Base-by-base conservation (phyloP, 495 filamentous ascomycete genomes). In the Cenococcum geophilum region DNA sequence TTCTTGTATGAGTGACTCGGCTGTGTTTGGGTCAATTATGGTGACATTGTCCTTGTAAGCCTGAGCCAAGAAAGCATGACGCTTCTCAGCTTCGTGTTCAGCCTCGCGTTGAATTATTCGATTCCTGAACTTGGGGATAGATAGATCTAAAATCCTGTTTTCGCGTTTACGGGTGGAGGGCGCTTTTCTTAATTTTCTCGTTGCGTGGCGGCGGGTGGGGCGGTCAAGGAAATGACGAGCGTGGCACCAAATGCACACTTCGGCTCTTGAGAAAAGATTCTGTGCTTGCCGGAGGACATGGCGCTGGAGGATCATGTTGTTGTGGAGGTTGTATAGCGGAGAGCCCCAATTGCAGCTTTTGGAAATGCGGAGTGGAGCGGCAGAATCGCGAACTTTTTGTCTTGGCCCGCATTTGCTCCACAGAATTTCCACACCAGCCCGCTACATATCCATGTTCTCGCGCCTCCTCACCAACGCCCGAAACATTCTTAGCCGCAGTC, bases 401-500 rank as follows among this genome's bases (percentile, higher is more conserved):
- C 59, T 62, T 63, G 56, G 50, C 61, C 48, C 21, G 35, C 35
- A 40, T 53, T 25, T n/a, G 2, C 22, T 27, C 36, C 40, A 14
- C 34, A 35, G 8, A 67, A 63, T 58, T 55, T 61, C 53, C 34
- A 21, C 49, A 25, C 36, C 43, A 27, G 11, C 27, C 48, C 55
- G 4, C 23, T 4, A 40, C 36, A 49, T 18, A 36, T 47, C 34
- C 62, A 68, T 68, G 66, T 65, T 68, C 23, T 45, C 59, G 22
- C 36, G 55, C 36, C 47, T 62, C 20, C 54, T 60, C 58, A 54
- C 58, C 59, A 48, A 50, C 10, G 62, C 66, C 32, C 37, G 45
- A 42, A 53, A 59, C 50, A 55, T 65, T 22, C 50, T 68, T 4
- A 65, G 58, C 55, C 62, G 59, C 12, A 65, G 61, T 21, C 62